Conservation (phyloP, 2,329 filamentous ascomycete species). For the Colletotrichum sp. region DNA sequence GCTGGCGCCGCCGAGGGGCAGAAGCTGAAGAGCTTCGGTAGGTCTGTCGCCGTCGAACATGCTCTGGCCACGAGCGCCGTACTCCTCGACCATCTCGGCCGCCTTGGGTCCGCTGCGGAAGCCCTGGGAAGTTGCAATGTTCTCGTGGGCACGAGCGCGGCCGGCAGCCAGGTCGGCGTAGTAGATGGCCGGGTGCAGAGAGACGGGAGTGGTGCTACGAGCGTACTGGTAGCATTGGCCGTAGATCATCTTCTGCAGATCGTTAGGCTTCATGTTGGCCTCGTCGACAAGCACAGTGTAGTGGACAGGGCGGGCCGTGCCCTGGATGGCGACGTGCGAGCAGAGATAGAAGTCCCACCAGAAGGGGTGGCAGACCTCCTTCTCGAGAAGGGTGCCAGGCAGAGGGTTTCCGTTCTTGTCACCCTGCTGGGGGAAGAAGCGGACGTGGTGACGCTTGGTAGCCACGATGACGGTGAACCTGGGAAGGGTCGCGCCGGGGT, state of each 20-base stretch:
- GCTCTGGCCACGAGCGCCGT: conserved; percentile 42
- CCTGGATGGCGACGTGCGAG: conserved; percentile 80
- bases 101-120: conserved; percentile 48
- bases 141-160: conserved; percentile 79
- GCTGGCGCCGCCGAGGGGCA: conserved; percentile 25
- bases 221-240: conserved; percentile 95
- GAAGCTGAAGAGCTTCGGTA: conserved; percentile 21
- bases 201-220: conserved; percentile 91
- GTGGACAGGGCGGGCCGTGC: conserved; percentile 89
- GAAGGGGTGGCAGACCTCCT: conserved; percentile 87
- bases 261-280: conserved; percentile 66
- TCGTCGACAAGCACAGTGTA: conserved; percentile 92
- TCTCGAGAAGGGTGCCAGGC: conserved; percentile 87
- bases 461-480: conserved; percentile 88
- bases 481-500: conserved; percentile 37
- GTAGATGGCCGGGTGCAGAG: conserved; percentile 87
- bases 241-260: conserved; percentile 88
- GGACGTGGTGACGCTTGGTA: conserved; percentile 92
- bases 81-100: conserved; percentile 41
- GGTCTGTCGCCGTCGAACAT: conserved; percentile 2
- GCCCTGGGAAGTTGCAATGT: conserved; percentile 48
- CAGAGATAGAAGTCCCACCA: conserved; percentile 84
- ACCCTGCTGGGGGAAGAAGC: conserved; percentile 73
- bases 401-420: conserved; percentile 84
- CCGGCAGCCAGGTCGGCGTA: conserved; percentile 91